Conservation (phyloP, 225 moss, liverwort and hornwort species). For the Polytrichum commune region DNA sequence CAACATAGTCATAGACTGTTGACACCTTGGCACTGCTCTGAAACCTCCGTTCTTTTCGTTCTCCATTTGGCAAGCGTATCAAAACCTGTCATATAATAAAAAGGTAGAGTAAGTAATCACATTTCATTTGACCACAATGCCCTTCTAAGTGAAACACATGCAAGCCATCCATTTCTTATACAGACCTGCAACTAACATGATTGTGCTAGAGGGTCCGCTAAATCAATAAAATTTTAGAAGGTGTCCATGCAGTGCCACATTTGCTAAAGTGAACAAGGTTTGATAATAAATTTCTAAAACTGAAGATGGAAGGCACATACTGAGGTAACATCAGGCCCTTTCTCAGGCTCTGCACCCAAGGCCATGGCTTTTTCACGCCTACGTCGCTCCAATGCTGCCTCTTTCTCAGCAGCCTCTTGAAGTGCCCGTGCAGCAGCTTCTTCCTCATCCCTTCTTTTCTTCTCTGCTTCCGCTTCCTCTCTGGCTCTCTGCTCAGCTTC, state of each 20-base stretch:
- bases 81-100: conserved; percentile 61
- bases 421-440: conserved; percentile 62
- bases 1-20: conserved; percentile 90
- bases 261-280: too few relatives aligned
- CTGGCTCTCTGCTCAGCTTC: conserved; percentile 68
- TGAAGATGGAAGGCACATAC: conserved; percentile 18
- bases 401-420: conserved; percentile 81
- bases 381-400: conserved; percentile 65
- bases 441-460: conserved; percentile 69
- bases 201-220: too few relatives aligned
- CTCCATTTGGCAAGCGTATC: conserved; percentile 88
- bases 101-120: conserved; percentile 11
- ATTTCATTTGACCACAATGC: neutral
- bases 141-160: too few relatives aligned
- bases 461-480: conserved; percentile 75
- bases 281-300: too few relatives aligned
- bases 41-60: conserved; percentile 90
- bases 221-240: too few relatives aligned
- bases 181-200: too few relatives aligned
- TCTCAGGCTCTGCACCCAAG: conserved; percentile 86
- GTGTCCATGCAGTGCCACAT: too few relatives aligned
- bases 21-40: conserved; percentile 56
- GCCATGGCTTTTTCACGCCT: conserved; percentile 83
- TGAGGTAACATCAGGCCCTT: conserved; percentile 79
- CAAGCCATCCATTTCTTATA: too few relatives aligned